Conservation (phyloP, 345 rosid species). For the Hibiscus tridactylites region DNA sequence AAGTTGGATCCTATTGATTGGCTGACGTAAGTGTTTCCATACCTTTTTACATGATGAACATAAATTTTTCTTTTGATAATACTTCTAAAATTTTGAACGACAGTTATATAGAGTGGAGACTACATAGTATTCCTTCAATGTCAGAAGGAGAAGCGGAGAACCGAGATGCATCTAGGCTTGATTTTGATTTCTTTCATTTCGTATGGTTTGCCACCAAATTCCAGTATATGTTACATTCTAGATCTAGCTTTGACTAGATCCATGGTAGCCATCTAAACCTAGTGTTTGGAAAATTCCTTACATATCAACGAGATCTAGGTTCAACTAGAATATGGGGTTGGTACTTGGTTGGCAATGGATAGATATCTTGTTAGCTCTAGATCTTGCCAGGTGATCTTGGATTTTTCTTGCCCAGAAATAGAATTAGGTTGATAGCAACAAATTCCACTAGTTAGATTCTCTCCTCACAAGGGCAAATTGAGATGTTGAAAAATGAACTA, state of each 20-base stretch:
- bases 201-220: too few species aligned
- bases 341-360: background rate
- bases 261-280: background rate
- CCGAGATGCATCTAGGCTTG: background rate
- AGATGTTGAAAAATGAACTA: background rate
- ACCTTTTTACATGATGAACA: background rate
- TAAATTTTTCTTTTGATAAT: background rate
- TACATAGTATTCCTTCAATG: too few species aligned
- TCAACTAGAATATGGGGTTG: background rate
- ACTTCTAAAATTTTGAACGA: background rate
- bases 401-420: too few species aligned
- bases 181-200: background rate
- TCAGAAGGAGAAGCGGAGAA: too few species aligned
- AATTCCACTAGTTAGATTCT: background rate
- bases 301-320: background rate
- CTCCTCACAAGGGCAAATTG: background rate
- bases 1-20: constrained; percentile 97
- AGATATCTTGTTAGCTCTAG: background rate
- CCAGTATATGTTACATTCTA: background rate
- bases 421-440: background rate
- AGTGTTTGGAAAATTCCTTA: background rate
- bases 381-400: background rate
- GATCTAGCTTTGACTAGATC: background rate
- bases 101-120: too few species aligned
- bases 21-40: constrained; percentile 67